These are phyloP conservation scores for Naganishia kalamii DNA, from an alignment of 768 basidiomycete genomes.

Conservation along the genomic window DNA sequence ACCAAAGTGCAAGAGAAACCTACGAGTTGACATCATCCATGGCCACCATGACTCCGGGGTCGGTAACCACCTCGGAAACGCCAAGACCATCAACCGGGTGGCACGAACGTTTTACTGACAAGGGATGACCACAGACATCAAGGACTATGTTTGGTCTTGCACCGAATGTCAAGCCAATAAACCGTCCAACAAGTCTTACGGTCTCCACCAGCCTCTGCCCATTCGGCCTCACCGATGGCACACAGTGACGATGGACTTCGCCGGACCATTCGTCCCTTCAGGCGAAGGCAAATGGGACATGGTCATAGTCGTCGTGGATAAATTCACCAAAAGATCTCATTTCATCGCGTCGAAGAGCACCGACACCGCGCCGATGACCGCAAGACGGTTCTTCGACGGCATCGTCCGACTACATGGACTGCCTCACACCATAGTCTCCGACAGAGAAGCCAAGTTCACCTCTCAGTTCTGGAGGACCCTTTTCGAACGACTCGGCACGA, in stretches of 20 bases:
- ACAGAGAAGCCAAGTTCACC: slow-evolving; percentile 51
- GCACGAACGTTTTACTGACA: too few species aligned
- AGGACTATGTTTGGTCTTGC: slow-evolving; percentile 34
- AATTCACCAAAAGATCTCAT: slow-evolving; percentile 48
- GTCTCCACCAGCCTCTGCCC: too few species aligned
- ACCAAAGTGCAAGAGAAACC: too few species aligned
- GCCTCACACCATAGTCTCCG: slow-evolving; percentile 48
- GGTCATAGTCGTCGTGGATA: slow-evolving; percentile 48
- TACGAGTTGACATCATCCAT: too few species aligned
- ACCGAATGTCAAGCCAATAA: not conserved
- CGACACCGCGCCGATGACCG: slow-evolving; percentile 39
- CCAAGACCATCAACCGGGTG: too few species aligned
- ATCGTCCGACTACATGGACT: slow-evolving; percentile 38
- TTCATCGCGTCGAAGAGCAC: slow-evolving; percentile 48
- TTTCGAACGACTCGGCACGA: slow-evolving; percentile 38
- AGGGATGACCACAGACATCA: slow-evolving; percentile 25
- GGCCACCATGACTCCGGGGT: too few species aligned
- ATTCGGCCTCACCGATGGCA: too few species aligned
- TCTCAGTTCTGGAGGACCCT: slow-evolving; percentile 49
- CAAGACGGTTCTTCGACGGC: not conserved
- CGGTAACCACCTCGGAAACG: too few species aligned
- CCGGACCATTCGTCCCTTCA: not conserved
- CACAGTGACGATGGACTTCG: too few species aligned
- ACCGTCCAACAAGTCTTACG: not conserved
- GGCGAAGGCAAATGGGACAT: slow-evolving; percentile 24